These are phyloP conservation scores for Penicillium crystallinum DNA, from an alignment of 495 filamentous ascomycete genomes.

Conservation along the genomic window DNA sequence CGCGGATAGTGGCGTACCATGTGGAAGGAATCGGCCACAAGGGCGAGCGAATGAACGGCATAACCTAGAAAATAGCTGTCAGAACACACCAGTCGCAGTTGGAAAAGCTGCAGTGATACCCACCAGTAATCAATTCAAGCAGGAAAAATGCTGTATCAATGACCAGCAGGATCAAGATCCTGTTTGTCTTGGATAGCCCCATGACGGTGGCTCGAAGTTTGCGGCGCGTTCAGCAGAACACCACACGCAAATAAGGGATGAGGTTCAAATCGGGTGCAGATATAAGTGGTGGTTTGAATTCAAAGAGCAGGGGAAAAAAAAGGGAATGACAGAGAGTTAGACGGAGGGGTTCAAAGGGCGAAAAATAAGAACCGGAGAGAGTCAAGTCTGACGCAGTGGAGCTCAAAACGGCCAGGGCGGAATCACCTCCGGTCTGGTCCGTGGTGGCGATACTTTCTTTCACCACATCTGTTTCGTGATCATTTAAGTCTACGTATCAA, in stretches of 20 bases:
- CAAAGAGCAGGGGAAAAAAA: not conserved
- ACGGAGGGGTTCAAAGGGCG: not conserved
- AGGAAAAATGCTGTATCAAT: constrained; percentile 90
- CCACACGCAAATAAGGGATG: constrained; percentile 3
- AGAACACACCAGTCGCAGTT: constrained; percentile 1
- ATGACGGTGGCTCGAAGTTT: constrained; percentile 40
- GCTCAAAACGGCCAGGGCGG: constrained; percentile 11
- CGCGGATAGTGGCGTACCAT: constrained; percentile 58
- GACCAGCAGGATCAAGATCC: constrained; percentile 86
- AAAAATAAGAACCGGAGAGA: not conserved
- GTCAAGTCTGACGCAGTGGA: constrained; percentile 5
- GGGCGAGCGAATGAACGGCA: constrained; percentile 79
- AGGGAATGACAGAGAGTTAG: not conserved
- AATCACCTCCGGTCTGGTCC: constrained; percentile 14
- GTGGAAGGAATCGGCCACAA: constrained; percentile 96
- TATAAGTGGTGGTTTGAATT: not conserved
- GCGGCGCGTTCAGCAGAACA: constrained; percentile 26
- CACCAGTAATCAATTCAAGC: constrained; percentile 75
- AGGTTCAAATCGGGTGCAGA: not conserved
- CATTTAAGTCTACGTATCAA: no score
- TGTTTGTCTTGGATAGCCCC: constrained; percentile 86
- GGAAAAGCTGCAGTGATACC: constrained; percentile 4
- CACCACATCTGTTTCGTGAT: not conserved
- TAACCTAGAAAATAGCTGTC: constrained; percentile 49
- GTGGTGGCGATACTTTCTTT: constrained; percentile 13